These are phyloP conservation scores for Schizosaccharomyces osmophilus DNA, from an alignment of 805 yeast species.

Conservation along the genomic window DNA sequence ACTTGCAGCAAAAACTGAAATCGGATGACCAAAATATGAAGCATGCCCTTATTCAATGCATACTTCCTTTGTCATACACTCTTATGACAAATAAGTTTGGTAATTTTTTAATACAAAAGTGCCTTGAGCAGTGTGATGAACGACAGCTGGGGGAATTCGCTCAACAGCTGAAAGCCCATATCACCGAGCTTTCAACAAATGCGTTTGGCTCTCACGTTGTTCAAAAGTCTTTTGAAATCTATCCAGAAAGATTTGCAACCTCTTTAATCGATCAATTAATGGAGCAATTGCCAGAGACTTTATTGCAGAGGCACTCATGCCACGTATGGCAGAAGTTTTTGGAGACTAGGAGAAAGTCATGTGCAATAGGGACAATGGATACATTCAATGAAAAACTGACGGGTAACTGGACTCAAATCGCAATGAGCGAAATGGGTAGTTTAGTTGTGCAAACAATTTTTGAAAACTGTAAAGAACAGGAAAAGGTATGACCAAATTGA, in stretches of 20 bases:
- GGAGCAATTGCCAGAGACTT: slow-evolving; percentile 12
- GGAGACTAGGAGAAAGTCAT: slow-evolving; percentile 14
- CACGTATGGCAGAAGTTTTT: slow-evolving; percentile 23
- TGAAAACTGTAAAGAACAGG: slow-evolving; percentile 15
- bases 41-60: slow-evolving; percentile 10
- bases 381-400: slow-evolving; percentile 12
- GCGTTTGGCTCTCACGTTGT: slow-evolving; percentile 19
- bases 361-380: slow-evolving; percentile 12
- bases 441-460: slow-evolving; percentile 17
- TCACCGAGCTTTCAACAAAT: background rate
- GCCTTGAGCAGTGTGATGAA: slow-evolving; percentile 16
- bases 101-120: slow-evolving; percentile 18
- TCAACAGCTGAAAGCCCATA: background rate
- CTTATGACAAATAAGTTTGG: slow-evolving; percentile 20
- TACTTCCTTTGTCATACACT: slow-evolving; percentile 11
- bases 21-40: slow-evolving; percentile 9
- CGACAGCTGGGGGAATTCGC: slow-evolving; percentile 11
- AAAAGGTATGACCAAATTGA: slow-evolving; percentile 7
- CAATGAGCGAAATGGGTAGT: slow-evolving; percentile 16
- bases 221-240: slow-evolving; percentile 18
- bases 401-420: slow-evolving; percentile 16
- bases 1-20: slow-evolving; percentile 18
- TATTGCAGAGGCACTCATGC: slow-evolving; percentile 17
- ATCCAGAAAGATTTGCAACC: slow-evolving; percentile 11
- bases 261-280: slow-evolving; percentile 16